Base-by-base conservation (phyloP, 2,329 filamentous ascomycete genomes). In the Dothideomycetes sp. region DNA sequence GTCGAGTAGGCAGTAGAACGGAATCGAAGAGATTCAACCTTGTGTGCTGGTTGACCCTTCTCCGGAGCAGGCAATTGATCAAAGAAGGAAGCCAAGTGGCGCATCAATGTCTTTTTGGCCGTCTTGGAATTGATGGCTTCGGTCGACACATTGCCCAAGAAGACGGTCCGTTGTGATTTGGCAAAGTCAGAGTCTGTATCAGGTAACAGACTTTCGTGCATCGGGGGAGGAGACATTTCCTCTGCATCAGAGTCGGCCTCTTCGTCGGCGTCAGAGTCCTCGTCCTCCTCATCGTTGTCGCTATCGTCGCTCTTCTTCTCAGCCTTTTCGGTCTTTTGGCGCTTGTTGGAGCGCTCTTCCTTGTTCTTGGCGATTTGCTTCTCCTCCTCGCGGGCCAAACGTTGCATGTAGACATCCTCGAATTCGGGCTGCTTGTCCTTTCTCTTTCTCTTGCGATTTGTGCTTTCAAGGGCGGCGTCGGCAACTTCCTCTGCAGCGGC, bases 1-100 rank as follows among this genome's bases (percentile, higher is more conserved):
- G 78, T 78, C 4, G 82, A 75, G 60, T 93, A 96, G 2, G 91
- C 84, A 11, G 87, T 85, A 6, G 89, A 96, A 44, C 91, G 84
- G 70, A 96, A 98, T 16, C 91, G 85, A 46, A 98, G 71, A 2
- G 88, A 94, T 59, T 94, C 84, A 31, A 98, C 70, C 54, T 84
- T 88, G 62, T 84, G 82, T 10, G 64, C 59, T 15, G 66, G 67
- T 29, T 63, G 59, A 44, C 64, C 58, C 30, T 63, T 57, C 4
- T 33, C 27, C 1, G 71, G 66, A 1, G 59, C 61, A 33, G 62
- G 69, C 47, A 66, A 67, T 51, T 59, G 70, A 51, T 60, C 69
- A 35, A 93, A 69, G 54, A 86, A 82, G 1, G 85, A 86, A n/a
- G 74, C 71, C 32, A 95, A 75, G 59, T 95, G 85, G 29, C 73